These are phyloP conservation scores for Calvatia gigantea DNA, from an alignment of 768 basidiomycete species.

Conservation along the genomic window DNA sequence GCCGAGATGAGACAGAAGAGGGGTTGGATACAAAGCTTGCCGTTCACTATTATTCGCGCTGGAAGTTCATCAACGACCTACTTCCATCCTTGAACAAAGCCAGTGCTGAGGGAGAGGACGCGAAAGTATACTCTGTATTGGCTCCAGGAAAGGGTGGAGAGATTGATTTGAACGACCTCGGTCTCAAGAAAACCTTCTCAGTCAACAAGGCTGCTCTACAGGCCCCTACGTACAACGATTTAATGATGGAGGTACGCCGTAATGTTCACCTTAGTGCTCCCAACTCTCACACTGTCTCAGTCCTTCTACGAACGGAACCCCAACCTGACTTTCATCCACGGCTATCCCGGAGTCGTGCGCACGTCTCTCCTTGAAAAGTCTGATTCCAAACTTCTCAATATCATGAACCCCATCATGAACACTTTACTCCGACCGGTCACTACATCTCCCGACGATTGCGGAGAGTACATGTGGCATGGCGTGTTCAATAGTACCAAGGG, in stretches of 20 bases:
- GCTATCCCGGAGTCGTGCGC: constrained; percentile 35
- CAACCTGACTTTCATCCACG: constrained; percentile 32
- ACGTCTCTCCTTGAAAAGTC: constrained; percentile 27
- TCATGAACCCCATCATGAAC: constrained; percentile 17
- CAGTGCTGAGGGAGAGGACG: constrained; percentile 44
- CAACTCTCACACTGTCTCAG: constrained; percentile 17
- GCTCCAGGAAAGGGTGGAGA: constrained; percentile 30
- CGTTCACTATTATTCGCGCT: constrained; percentile 49
- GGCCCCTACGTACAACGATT: constrained; percentile 46
- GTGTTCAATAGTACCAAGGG: constrained; percentile 25
- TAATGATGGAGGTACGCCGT: constrained; percentile 46
- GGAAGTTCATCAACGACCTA: constrained; percentile 44
- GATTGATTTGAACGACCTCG: constrained; percentile 43
- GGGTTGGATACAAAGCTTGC: constrained; percentile 32
- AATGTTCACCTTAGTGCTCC: background rate
- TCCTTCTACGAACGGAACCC: constrained; percentile 29
- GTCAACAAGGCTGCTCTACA: constrained; percentile 27
- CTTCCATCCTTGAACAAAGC: constrained; percentile 42
- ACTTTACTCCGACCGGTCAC: constrained; percentile 24
- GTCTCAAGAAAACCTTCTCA: constrained; percentile 44
- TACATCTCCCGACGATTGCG: constrained; percentile 23
- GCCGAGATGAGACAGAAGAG: constrained; percentile 30
- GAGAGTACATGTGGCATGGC: constrained; percentile 37
- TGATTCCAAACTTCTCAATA: constrained; percentile 21
- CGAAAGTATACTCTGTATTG: constrained; percentile 46